Evolutionary conservation across 2,329 filamentous ascomycete genomes (phyloP).

Genomic region (Nemania sp.): DNA sequence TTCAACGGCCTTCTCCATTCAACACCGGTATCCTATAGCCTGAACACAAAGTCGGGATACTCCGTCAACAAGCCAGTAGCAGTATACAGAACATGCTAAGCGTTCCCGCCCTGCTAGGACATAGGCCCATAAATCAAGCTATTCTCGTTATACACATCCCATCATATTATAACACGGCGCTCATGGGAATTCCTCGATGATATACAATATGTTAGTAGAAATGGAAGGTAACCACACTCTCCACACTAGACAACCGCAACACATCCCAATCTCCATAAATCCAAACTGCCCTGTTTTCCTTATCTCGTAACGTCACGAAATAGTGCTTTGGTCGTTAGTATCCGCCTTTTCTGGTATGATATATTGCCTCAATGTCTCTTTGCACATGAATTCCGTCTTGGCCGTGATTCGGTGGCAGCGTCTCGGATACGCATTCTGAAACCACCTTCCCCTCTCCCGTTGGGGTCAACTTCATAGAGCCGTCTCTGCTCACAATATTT

Average conservation of each 20-base stretch:
- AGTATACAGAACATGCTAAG: not conserved
- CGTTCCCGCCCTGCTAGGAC: not conserved
- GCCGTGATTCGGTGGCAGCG: not conserved
- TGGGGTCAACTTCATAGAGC: constrained; percentile 23
- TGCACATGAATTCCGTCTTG: constrained; percentile 28
- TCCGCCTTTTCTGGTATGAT: constrained; percentile 10
- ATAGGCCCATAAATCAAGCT: not conserved
- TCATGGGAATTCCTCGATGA: not conserved
- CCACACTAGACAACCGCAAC: not conserved
- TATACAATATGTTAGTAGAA: not conserved
- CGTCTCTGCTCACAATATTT: constrained; percentile 17
- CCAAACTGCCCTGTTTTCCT: not conserved
- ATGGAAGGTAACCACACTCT: not conserved
- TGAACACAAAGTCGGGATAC: not conserved
- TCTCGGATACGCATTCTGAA: constrained; percentile 22
- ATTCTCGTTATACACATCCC: constrained; percentile 4
- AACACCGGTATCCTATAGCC: not conserved
- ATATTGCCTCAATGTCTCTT: constrained; percentile 35
- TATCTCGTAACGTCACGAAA: not conserved
- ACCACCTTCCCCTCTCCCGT: constrained; percentile 20
- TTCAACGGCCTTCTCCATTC: too few relatives aligned
- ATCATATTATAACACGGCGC: not conserved
- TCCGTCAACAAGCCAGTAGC: not conserved
- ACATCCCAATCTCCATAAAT: not conserved
- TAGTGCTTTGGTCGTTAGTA: not conserved